Evolutionary conservation across 495 filamentous ascomycete species (phyloP), one percentile per base, ranked within the genome.

Genomic region (Daldinia grandis): DNA sequence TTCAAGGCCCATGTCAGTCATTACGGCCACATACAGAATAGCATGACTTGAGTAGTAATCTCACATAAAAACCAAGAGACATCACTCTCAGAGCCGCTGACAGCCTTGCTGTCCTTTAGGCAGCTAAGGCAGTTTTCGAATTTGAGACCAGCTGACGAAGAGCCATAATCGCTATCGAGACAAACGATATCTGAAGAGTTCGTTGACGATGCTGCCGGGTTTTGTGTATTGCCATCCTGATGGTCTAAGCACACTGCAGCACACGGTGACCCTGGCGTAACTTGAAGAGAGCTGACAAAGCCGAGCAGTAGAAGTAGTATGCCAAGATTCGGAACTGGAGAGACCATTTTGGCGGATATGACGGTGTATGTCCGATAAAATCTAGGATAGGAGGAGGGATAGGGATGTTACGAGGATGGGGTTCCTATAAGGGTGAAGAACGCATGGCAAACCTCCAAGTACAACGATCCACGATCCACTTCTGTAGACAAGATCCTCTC

Each of bases 121-220:
- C 89, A 91, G n/a, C 79, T 76, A 27, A 90, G 58, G 58, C 89
- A 91, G 7, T 81, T 76, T 69, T 89, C 74, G 68, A 89, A 91
- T 49, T 79, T 78, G 27, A 74, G 78, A 1, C 88, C 89, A 9
- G 71, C 77, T 0, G 64, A 58, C 1, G 82, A 80, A 9, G 69
- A 74, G 15, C 77, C 78, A 68, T 82, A 90, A 4, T 81, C 76
- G 2, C 67, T 53, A 74, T 91, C 87, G 44, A 81, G 60, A 73
- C 89, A 91, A 1, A 77, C 76, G 44, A 91, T 87, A 54, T 91
- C 86, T 27, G 81, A 77, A 8, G 82, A 76, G 24, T 69, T 69
- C 28, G 73, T 71, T 8, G 62, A 62, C 5, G 70, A 72, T 8
- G 62, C 58, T n/a, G 42, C 38, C 15, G 69, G 74, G 38, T 68